A percentile compares a stretch with the other conserved stretches of the same genome.
Conservation (phyloP, 495 filamentous ascomycete species). For the Tuber magnatum region DNA sequence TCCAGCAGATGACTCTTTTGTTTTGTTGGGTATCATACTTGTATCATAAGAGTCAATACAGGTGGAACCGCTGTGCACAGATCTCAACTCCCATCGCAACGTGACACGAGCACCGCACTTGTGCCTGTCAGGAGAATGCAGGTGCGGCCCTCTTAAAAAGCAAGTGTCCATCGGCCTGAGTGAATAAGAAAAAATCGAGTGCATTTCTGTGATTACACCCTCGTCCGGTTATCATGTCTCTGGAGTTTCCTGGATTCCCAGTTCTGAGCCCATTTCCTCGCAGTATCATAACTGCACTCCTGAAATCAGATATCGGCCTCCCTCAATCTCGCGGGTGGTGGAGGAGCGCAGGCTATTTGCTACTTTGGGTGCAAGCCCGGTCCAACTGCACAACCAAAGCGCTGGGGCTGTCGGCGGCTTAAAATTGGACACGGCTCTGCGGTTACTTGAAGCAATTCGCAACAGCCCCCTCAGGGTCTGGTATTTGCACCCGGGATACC, state of each 20-base stretch:
- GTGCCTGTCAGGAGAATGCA: neutral
- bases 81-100: neutral
- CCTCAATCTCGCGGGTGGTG: neutral
- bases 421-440: neutral
- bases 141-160: neutral
- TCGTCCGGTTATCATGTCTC: neutral
- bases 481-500: neutral
- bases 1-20: neutral
- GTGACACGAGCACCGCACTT: neutral
- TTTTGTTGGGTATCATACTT: too few species aligned
- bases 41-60: too few species aligned
- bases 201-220: neutral
- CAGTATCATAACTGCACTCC: neutral
- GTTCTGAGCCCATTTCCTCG: neutral
- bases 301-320: neutral
- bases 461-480: neutral
- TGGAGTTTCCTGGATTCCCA: neutral
- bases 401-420: neutral
- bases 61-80: neutral
- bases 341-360: neutral
- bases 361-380: neutral
- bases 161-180: neutral
- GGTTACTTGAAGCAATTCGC: neutral
- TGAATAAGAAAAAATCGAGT: neutral
- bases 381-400: neutral